Percentiles rank a stretch among this genome's conserved stretches.
These are phyloP conservation scores for Debaryomycetaceae sp. DNA, from an alignment of 1,139 yeast species.

Conservation along the genomic window DNA sequence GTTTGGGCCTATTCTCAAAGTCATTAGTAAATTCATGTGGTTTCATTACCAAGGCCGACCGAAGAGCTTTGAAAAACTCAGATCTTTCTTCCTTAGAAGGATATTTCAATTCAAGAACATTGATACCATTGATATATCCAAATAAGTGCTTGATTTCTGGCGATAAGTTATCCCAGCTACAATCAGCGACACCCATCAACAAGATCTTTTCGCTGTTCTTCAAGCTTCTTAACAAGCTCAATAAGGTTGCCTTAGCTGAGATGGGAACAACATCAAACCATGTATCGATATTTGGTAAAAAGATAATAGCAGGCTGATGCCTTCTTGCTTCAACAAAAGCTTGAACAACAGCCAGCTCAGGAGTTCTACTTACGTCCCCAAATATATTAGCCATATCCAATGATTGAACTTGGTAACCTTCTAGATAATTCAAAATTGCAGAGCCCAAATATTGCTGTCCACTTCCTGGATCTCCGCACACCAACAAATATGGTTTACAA, in stretches of 20 bases:
- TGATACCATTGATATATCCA: constrained; percentile 47
- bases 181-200: constrained; percentile 73
- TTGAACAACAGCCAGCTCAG: constrained; percentile 84
- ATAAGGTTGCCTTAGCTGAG: constrained; percentile 68
- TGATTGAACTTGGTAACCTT: constrained; percentile 87
- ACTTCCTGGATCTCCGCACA: constrained; percentile 74
- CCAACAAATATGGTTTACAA: constrained; percentile 76
- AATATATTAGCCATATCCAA: constrained; percentile 77
- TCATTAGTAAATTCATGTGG: constrained; percentile 64
- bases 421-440: constrained; percentile 78
- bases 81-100: constrained; percentile 43
- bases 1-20: constrained; percentile 46
- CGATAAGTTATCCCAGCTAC: constrained; percentile 27
- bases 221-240: constrained; percentile 65
- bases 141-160: constrained; percentile 45
- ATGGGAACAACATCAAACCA: constrained; percentile 71
- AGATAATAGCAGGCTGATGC: constrained; percentile 84
- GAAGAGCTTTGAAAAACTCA: constrained; percentile 54
- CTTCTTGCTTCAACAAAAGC: constrained; percentile 84
- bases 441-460: constrained; percentile 88
- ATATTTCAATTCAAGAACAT: constrained; percentile 42
- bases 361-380: constrained; percentile 77
- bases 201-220: constrained; percentile 72
- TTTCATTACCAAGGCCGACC: constrained; percentile 56
- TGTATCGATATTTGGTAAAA: constrained; percentile 77